phyloP scores from a whole-genome alignment of 2,329 filamentous ascomycete genomes.

The Colletotrichum magnum region DNA sequence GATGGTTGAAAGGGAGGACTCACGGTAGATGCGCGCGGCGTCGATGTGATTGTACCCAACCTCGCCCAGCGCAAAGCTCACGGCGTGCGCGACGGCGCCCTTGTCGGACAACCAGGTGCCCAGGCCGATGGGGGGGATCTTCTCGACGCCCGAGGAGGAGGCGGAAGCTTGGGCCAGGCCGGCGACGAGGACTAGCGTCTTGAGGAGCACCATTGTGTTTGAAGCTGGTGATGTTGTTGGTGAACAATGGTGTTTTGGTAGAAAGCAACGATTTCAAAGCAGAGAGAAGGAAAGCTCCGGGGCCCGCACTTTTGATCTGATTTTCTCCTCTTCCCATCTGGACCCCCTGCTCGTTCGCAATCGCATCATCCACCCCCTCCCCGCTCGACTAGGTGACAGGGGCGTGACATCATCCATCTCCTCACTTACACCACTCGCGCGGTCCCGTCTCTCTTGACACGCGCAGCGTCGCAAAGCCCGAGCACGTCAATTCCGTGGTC shows the following conservation, averaged over 20 bases:
- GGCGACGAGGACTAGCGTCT: constrained; percentile 9
- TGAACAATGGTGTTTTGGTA: not conserved
- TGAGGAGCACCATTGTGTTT: constrained; percentile 11
- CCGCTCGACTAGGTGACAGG: constrained; percentile 10
- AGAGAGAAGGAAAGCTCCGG: not conserved
- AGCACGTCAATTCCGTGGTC: constrained; percentile 3
- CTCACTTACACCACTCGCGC: constrained; percentile 30
- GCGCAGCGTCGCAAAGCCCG: constrained; percentile 21
- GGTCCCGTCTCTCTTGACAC: constrained; percentile 5
- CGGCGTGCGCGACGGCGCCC: constrained; percentile 71
- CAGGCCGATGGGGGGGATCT: constrained; percentile 27
- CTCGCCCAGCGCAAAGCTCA: constrained; percentile 62
- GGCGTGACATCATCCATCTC: constrained; percentile 37
- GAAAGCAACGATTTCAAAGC: not conserved
- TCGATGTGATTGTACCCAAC: constrained; percentile 71
- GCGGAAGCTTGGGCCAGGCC: constrained; percentile 24
- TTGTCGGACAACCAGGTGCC: constrained; percentile 76
- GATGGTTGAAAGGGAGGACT: not conserved
- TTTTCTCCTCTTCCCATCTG: not conserved
- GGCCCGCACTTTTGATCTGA: not conserved
- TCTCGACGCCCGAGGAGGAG: constrained; percentile 18
- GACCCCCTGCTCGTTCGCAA: constrained; percentile 7
- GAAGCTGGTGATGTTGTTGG: not conserved
- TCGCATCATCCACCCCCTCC: constrained; percentile 24
- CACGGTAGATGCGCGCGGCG: constrained; percentile 67